Base-by-base conservation (phyloP, 768 basidiomycete species). In the Boletus tylopilopsis region DNA sequence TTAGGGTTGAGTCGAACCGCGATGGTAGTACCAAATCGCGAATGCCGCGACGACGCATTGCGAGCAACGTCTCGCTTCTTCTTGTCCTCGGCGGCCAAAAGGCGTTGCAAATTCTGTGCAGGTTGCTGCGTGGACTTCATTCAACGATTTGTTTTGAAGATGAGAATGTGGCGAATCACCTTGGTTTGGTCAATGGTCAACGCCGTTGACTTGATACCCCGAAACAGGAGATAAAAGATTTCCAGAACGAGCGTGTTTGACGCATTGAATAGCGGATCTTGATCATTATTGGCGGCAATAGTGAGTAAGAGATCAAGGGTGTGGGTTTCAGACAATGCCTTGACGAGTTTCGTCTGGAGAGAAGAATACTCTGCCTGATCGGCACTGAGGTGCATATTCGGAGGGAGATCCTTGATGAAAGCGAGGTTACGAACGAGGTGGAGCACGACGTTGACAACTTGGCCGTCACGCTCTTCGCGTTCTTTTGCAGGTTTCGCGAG, bases 21-120 rank as follows among this genome's bases (percentile, higher is more conserved):
- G 55, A 98, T 85, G 9, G 94, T 98, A 3, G 96, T 98, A 2
- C 96, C 96, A 68, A 99, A 99, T 41, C 94, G 84, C 22, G 93
- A 92, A 70, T 99, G 96, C 27, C 96, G 80, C 19, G 92, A 89
- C 44, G 84, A 69, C 5, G 79, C 72, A 41, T 75, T 71, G 41
- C 81, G 76, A 0, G 80, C 74, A 22, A 78, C 64, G 46, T 81
- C 75, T 29, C 76, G 75, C 51, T 83, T 85, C 35, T 73, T 74
- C 48, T 77, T 79, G 53, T 81, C 82, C 71, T 99, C 96, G 29
- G 76, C 70, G 4, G 82, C 85, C 15, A 99, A 79, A 43, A 97
- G 80, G 35, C 81, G 80, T 9, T 84, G 79, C 2, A 99, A 75
- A 33, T 78, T 81, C 49, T 81, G 77, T 19, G 75, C 69, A 42